A percentile compares a stretch with the other conserved stretches of the same genome.
phyloP scores from a whole-genome alignment of 148 eudicot species.

The Vaccinium myrtillus region DNA sequence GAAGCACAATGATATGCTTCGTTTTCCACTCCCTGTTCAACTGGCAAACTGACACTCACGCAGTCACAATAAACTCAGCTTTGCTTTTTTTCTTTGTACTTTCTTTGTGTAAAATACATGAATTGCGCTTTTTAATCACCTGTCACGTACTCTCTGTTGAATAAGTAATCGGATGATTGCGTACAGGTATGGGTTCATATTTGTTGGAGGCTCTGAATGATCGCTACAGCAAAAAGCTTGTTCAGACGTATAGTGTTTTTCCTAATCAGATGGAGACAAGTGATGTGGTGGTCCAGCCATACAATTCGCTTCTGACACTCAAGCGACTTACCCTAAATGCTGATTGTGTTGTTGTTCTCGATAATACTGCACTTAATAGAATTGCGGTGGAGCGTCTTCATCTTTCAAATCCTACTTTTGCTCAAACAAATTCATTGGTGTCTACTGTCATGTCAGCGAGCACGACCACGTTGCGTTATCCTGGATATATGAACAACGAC shows the following conservation, averaged over 20 bases:
- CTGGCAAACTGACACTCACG: not conserved
- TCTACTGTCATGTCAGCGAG: conserved; percentile 99
- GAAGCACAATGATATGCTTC: conserved; percentile 5
- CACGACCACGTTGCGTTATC: conserved; percentile 96
- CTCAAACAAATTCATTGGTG: conserved; percentile 92
- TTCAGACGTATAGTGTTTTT: conserved; percentile 99
- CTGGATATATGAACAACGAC: conserved; percentile 99
- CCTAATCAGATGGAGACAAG: conserved; percentile 96
- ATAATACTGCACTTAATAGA: conserved; percentile 96
- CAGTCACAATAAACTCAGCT: not conserved
- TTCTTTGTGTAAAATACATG: not conserved
- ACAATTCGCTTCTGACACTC: conserved; percentile 92
- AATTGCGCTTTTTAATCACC: not conserved
- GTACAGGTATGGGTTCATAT: conserved; percentile 97
- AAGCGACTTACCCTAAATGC: conserved; percentile 96
- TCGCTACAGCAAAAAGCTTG: conserved; percentile 96
- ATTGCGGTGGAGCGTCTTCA: conserved; percentile 98
- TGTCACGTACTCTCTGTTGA: not conserved
- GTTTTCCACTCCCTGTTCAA: not conserved
- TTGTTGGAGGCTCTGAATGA: conserved; percentile 94
- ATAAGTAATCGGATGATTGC: not conserved
- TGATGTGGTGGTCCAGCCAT: conserved; percentile 98
- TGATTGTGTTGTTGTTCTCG: conserved; percentile 98
- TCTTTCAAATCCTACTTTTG: conserved; percentile 85
- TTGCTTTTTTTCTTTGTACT: not conserved